These are phyloP conservation scores for Boletus rufocinnamomeus DNA, from an alignment of 768 basidiomycete species.

Conservation along the genomic window DNA sequence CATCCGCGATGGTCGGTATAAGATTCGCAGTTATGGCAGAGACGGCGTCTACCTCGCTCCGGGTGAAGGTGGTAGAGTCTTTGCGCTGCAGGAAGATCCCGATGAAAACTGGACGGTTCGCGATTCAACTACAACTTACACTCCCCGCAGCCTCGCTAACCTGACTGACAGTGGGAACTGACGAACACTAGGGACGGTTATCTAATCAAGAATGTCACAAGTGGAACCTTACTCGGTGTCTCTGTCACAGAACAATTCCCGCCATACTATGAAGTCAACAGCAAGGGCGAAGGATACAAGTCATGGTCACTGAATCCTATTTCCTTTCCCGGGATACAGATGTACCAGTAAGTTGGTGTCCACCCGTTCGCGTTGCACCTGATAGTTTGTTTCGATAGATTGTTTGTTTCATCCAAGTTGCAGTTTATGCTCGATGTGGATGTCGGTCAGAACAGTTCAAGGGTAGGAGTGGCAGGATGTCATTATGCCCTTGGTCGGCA, in stretches of 20 bases:
- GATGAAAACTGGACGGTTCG: background rate
- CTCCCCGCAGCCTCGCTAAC: background rate
- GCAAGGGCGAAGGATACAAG: background rate
- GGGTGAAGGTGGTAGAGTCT: background rate
- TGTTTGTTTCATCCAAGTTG: background rate
- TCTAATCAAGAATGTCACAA: background rate
- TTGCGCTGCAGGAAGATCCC: background rate
- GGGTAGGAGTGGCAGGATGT: background rate
- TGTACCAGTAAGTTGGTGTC: background rate
- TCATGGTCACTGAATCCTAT: background rate
- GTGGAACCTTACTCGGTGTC: background rate
- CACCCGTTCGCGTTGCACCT: background rate
- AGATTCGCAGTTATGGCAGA: background rate
- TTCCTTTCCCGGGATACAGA: background rate
- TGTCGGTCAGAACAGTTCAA: background rate
- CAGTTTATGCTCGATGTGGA: background rate
- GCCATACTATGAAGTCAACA: background rate
- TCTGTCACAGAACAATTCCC: slow-evolving; percentile 1
- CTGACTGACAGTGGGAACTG: background rate
- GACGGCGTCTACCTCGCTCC: background rate
- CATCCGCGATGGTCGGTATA: background rate
- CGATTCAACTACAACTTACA: background rate
- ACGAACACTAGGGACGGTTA: background rate
- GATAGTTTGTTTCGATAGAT: background rate
- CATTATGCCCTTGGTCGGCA: background rate